These are phyloP conservation scores for Panicum hallii DNA, from an alignment of 202 grass and related monocot species.

Conservation along the genomic window DNA sequence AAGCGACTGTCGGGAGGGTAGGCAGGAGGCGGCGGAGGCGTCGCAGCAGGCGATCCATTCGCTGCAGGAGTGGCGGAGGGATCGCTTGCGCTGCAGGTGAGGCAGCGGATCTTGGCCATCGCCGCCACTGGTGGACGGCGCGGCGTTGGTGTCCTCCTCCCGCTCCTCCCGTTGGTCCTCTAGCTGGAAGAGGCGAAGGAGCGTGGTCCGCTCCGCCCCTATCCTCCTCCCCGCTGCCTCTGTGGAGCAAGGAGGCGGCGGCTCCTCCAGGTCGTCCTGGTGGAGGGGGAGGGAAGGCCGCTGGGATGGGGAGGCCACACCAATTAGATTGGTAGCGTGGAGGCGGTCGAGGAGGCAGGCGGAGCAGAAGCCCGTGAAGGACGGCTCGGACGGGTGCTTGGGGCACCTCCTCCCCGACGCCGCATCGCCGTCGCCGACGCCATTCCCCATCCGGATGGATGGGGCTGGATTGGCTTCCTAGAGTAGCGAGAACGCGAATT, in stretches of 20 bases:
- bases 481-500: background rate
- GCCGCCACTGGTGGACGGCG: background rate
- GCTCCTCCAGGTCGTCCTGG: constrained; percentile 23
- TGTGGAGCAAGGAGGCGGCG: background rate
- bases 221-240: background rate
- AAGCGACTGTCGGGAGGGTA: constrained; percentile 70
- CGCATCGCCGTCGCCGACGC: constrained; percentile 37
- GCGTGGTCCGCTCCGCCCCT: constrained; percentile 41
- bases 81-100: constrained; percentile 54
- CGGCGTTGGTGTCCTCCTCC: background rate
- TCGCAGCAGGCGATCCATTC: constrained; percentile 71
- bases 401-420: constrained; percentile 46
- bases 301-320: constrained; percentile 23
- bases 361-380: constrained; percentile 83
- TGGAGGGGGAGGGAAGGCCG: background rate
- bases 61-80: constrained; percentile 62
- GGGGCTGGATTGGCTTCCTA: constrained; percentile 1
- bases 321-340: constrained; percentile 48
- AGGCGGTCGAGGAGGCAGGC: constrained; percentile 75
- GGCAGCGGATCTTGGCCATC: constrained; percentile 22
- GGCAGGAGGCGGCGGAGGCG: constrained; percentile 50
- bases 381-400: constrained; percentile 58
- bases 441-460: constrained; percentile 17
- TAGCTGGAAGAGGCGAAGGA: constrained; percentile 69
- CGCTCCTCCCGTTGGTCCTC: constrained; percentile 51